Percentiles rank a stretch among this genome's conserved stretches.
phyloP scores from a whole-genome alignment of 345 rosid genomes.

The Citrus sp. region DNA sequence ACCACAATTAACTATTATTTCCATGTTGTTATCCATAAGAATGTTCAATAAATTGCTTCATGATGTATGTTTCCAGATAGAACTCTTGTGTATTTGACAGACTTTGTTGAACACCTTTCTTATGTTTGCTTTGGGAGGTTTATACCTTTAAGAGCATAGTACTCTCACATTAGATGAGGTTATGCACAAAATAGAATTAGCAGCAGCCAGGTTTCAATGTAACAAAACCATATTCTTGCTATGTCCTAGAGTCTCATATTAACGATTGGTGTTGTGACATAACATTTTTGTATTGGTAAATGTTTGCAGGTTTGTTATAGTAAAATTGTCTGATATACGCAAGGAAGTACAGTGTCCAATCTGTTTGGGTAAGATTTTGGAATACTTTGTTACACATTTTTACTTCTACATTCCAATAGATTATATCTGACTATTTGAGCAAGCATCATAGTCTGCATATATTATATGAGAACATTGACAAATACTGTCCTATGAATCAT shows the following conservation, averaged over 20 bases:
- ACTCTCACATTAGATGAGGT: neutral
- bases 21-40: neutral
- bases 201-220: neutral
- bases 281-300: constrained; percentile 9
- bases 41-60: neutral
- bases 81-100: neutral
- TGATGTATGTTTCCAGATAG: too few relatives aligned
- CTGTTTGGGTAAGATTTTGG: constrained; percentile 52
- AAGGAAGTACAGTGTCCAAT: constrained; percentile 83
- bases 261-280: neutral
- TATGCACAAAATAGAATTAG: neutral
- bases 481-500: neutral
- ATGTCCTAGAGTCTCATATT: neutral
- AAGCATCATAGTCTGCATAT: neutral
- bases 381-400: neutral
- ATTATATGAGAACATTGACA: neutral
- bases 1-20: neutral
- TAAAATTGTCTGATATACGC: constrained; percentile 57
- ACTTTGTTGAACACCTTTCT: neutral
- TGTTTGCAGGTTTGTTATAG: constrained; percentile 41
- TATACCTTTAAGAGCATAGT: neutral
- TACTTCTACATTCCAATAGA: neutral
- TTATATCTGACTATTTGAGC: neutral
- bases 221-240: neutral
- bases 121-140: neutral